These are phyloP conservation scores for Pyrenochaeta sp. DNA, from an alignment of 2,329 filamentous ascomycete genomes.

Conservation along the genomic window DNA sequence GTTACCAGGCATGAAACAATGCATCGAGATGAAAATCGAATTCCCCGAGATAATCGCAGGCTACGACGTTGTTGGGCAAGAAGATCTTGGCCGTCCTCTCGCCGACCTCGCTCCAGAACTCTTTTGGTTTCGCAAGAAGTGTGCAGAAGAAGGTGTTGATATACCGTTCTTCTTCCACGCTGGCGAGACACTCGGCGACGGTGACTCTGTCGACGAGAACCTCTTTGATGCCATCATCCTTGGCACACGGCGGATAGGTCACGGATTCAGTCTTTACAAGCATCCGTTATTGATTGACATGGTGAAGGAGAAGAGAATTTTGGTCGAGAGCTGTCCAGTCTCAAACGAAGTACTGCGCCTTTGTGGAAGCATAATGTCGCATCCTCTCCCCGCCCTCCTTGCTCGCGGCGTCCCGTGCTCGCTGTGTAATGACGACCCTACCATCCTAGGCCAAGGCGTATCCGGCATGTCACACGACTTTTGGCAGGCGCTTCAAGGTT, in stretches of 20 bases:
- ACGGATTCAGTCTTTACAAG: slow-evolving; percentile 88
- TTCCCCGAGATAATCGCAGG: slow-evolving; percentile 84
- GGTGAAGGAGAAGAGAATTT: slow-evolving; percentile 85
- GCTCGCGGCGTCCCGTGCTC: slow-evolving; percentile 84
- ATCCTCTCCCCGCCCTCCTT: slow-evolving; percentile 84
- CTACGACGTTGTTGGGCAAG: slow-evolving; percentile 89
- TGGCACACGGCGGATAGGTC: slow-evolving; percentile 87
- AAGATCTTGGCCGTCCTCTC: slow-evolving; percentile 80
- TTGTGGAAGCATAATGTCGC: slow-evolving; percentile 76
- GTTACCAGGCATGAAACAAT: slow-evolving; percentile 75
- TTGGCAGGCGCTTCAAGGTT: slow-evolving; percentile 90
- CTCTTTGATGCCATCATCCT: slow-evolving; percentile 89
- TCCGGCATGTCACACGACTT: slow-evolving; percentile 91
- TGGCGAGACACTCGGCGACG: slow-evolving; percentile 84
- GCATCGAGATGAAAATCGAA: slow-evolving; percentile 80
- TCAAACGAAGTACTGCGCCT: slow-evolving; percentile 88
- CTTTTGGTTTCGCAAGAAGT: slow-evolving; percentile 93
- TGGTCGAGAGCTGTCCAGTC: slow-evolving; percentile 90
- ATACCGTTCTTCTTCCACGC: slow-evolving; percentile 97
- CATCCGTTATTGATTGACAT: slow-evolving; percentile 90
- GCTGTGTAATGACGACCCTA: slow-evolving; percentile 90
- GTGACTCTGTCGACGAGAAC: slow-evolving; percentile 79
- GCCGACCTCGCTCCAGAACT: slow-evolving; percentile 81
- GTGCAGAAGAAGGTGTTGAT: slow-evolving; percentile 76
- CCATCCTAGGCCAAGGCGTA: slow-evolving; percentile 82